Base-by-base conservation (phyloP, 1,284 basidiomycete genomes). In the Pholiota adiposa region DNA sequence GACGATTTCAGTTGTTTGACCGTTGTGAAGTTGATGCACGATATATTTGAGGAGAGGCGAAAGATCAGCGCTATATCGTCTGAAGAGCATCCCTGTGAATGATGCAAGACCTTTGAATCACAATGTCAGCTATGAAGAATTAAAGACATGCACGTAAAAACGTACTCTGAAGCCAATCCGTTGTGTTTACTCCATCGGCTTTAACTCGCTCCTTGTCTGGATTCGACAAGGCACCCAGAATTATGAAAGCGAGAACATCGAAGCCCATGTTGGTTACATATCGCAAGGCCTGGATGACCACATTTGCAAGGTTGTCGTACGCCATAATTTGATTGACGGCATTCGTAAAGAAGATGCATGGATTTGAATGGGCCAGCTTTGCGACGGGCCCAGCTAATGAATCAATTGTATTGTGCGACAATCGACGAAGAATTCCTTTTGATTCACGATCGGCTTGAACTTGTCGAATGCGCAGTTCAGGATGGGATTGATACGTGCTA, bases 251-350 rank as follows among this genome's bases (percentile, higher is more conserved):
- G 19, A 98, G 83, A 12, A 98, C 92, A 70, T 99, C 97, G 71
- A 96, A 97, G 25, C 94, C 94, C 83, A 99, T 90, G 63, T 89
- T 88, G 1, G 93, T 95, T 62, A 96, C 86, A 76, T 93, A 97
- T 70, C 92, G 85, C 65, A 96, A 82, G n/a, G 91, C 90, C 66
- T 96, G 94, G 38, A 98, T 92, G 57, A 99, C 89, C 31, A 95
- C 93, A 48, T 86, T 84, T 16, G 94, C 94, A 62, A 99, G 80
- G 73, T 98, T 99, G 69, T 97, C 94, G 71, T 99, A 99, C 18
- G 94, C 90, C 88, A 96, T 96, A 60, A 98, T 92, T 76, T 99
- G 97, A 65, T 91, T 89, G 53, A 99, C 88, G 0, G 93, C 94
- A 60, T 93, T 92, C 14, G 85, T 77, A 79, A 98, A 99, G 67